phyloP scores from a whole-genome alignment of 2,329 filamentous ascomycete species.

The Pseudogymnoascus sp. region DNA sequence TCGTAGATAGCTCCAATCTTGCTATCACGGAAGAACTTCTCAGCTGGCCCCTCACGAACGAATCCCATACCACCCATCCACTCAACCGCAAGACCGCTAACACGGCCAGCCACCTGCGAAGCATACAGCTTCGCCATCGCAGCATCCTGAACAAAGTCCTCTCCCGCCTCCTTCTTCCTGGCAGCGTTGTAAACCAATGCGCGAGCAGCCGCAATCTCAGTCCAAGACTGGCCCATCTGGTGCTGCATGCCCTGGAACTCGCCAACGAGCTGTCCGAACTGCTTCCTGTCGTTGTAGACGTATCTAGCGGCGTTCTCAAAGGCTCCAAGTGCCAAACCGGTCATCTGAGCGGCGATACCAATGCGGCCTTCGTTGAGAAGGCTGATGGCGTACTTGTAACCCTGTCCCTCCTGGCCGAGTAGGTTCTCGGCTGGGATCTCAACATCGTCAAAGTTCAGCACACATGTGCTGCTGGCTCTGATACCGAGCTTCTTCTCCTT shows the following conservation, averaged over 20 bases:
- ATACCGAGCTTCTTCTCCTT: constrained; percentile 99
- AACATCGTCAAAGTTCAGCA: constrained; percentile 95
- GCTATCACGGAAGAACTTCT: constrained; percentile 96
- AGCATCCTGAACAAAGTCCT: constrained; percentile 90
- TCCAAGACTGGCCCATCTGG: constrained; percentile 93
- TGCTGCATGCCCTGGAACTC: constrained; percentile 99
- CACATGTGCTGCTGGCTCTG: constrained; percentile 89
- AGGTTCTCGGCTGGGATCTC: constrained; percentile 82
- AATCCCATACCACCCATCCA: constrained; percentile 99
- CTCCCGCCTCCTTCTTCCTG: constrained; percentile 93
- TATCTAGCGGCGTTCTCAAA: constrained; percentile 94
- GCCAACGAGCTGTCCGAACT: constrained; percentile 88
- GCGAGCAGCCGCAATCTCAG: constrained; percentile 84
- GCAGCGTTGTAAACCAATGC: constrained; percentile 93
- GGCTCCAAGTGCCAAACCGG: constrained; percentile 84
- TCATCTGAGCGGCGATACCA: constrained; percentile 98
- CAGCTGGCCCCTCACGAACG: constrained; percentile 87
- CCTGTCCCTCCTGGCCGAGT: constrained; percentile 79
- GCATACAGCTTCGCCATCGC: constrained; percentile 98
- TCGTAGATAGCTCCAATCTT: constrained; percentile 99
- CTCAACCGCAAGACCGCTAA: constrained; percentile 80
- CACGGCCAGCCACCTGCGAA: constrained; percentile 82
- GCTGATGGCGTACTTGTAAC: constrained; percentile 96
- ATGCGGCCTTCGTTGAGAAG: constrained; percentile 95
- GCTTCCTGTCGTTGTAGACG: constrained; percentile 96